phyloP scores from a whole-genome alignment of 2,329 filamentous ascomycete genomes.

The Calycina marina region DNA sequence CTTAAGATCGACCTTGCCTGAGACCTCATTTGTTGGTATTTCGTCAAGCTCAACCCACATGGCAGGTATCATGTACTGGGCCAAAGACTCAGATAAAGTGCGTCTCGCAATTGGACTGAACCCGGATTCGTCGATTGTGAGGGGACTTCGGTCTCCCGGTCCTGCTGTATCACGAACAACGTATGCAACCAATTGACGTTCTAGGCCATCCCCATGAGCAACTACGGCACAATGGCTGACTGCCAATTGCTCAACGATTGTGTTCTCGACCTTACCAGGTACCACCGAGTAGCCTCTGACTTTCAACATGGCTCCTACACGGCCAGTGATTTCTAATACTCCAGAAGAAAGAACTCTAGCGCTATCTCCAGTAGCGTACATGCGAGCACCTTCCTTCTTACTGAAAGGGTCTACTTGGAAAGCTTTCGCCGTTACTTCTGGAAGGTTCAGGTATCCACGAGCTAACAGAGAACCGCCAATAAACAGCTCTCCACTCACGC shows the following conservation, averaged over 20 bases:
- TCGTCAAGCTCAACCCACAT: slow-evolving; percentile 61
- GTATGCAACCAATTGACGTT: slow-evolving; percentile 64
- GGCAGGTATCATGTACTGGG: slow-evolving; percentile 72
- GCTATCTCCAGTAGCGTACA: slow-evolving; percentile 80
- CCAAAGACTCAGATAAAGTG: slow-evolving; percentile 49
- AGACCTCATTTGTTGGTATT: slow-evolving; percentile 63
- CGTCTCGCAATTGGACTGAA: slow-evolving; percentile 56
- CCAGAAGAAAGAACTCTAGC: slow-evolving; percentile 69
- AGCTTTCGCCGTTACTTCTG: slow-evolving; percentile 59
- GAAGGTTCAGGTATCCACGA: slow-evolving; percentile 65
- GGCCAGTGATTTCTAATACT: slow-evolving; percentile 72
- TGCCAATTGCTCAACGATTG: slow-evolving; percentile 53
- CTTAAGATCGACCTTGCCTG: slow-evolving; percentile 65
- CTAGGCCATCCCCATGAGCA: slow-evolving; percentile 61
- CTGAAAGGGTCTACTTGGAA: slow-evolving; percentile 55
- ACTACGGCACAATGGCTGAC: slow-evolving; percentile 59
- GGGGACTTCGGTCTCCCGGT: slow-evolving; percentile 38
- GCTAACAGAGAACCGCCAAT: slow-evolving; percentile 62
- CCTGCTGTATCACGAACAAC: slow-evolving; percentile 53
- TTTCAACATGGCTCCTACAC: slow-evolving; percentile 82
- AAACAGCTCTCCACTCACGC: slow-evolving; percentile 57
- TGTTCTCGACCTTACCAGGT: slow-evolving; percentile 61
- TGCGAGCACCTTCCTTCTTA: slow-evolving; percentile 39
- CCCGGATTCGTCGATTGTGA: slow-evolving; percentile 55
- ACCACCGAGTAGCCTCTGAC: slow-evolving; percentile 77